Evolutionary conservation across 345 rosid species (phyloP), one percentile per base, ranked within the genome.

Genomic region (Eucalyptus paniculata): DNA sequence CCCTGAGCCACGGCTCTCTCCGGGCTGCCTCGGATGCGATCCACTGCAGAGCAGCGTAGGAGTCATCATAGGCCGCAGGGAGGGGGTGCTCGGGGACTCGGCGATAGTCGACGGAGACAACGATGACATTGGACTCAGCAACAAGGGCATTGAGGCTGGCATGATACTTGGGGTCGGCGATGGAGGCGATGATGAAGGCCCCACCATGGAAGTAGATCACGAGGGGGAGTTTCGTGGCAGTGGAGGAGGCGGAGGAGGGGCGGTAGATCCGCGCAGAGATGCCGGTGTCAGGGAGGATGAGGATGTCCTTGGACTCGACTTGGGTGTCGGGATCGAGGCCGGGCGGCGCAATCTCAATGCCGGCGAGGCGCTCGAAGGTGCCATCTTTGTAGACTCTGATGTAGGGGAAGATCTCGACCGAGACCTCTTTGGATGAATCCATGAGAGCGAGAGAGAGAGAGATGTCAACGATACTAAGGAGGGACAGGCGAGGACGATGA

Each of bases 181-280:
- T 44, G 17, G 99, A 94, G 12, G 96, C 42, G 24, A 95, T 86
- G 90, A 91, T 90, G 91, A 97, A 97, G 32, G 94, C 97, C 28
- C 99, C 99, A 2, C 99, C 99, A 23, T 96, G 99, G 58, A 94
- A 93, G 91, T 96, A 96, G 72, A 96, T 88, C n/a, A 94, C 92
- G n/a, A 97, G 92, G 16, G 99, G 99, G 65, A 96, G 93, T 87
- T 94, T 94, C n/a, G 87, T 21, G 34, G 87, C 34, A 16, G 80
- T n/a, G 15, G 47, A 17, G 49, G 87, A 89, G 49, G 24, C 72
- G 17, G 89, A 88, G 18, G 89, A 89, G 47, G 98, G 97, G 58
- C 92, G 90, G 91, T 95, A 96, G 47, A 96, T 86, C 62, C 98
- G 90, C 58, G 95, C 97, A 1, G 96, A 90, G 82, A 96, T 87